Percentiles rank a stretch among this genome's conserved stretches.
Conservation (phyloP, 2,329 filamentous ascomycete genomes). For the Venturia oleaginea region DNA sequence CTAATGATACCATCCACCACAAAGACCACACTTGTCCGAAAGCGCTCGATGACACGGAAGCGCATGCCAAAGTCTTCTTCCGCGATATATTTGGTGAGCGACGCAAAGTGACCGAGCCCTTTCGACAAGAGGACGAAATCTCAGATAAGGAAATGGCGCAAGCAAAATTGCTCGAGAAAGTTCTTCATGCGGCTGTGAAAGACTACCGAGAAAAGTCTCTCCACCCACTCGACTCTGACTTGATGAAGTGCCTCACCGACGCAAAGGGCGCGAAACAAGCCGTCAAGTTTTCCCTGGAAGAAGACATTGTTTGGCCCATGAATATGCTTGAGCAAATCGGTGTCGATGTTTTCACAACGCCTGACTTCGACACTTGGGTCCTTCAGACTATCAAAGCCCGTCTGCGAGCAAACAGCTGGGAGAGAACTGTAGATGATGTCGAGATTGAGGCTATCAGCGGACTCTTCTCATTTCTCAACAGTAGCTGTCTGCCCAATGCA, state of each 20-base stretch:
- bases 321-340: background rate
- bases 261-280: background rate
- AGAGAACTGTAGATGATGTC: background rate
- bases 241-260: background rate
- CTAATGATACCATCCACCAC: too few relatives aligned
- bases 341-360: background rate
- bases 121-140: background rate
- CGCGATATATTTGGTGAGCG: too few relatives aligned
- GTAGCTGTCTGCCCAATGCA: background rate
- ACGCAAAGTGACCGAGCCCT: too few relatives aligned
- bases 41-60: too few relatives aligned
- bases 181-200: background rate
- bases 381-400: background rate
- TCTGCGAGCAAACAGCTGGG: background rate
- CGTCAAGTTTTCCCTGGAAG: background rate
- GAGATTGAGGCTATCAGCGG: background rate
- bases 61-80: too few relatives aligned
- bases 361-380: constrained; percentile 5
- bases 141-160: background rate
- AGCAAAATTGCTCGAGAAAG: background rate
- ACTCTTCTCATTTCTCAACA: background rate
- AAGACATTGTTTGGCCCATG: background rate
- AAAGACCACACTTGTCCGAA: too few relatives aligned
- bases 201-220: background rate
- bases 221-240: background rate